A percentile compares a stretch with the other conserved stretches of the same genome.
phyloP scores from a whole-genome alignment of 345 rosid genomes.

The Brassica juncea region DNA sequence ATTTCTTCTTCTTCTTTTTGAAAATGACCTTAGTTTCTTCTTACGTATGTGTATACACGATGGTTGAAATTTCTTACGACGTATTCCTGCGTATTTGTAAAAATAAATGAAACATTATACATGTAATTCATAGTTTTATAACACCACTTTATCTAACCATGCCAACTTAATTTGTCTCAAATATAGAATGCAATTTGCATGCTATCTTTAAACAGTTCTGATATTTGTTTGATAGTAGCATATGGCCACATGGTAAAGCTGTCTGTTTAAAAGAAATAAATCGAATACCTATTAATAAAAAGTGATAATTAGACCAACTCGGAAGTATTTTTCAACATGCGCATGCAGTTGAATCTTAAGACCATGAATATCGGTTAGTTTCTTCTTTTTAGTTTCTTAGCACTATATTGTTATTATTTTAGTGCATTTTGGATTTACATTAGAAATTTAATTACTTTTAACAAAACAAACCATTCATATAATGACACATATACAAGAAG shows the following conservation, averaged over 20 bases:
- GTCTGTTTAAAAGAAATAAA: neutral
- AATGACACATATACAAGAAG: no score
- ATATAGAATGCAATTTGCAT: neutral
- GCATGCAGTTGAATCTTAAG: conserved; percentile 21
- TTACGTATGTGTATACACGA: neutral
- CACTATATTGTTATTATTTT: no score
- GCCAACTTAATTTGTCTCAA: neutral
- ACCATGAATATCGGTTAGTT: no score
- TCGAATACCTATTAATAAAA: conserved; percentile 6
- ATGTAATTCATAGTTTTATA: neutral
- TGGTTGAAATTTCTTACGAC: neutral
- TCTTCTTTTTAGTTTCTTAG: no score
- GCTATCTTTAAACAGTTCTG: neutral
- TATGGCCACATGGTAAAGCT: conserved; percentile 2
- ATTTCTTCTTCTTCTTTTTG: no score
- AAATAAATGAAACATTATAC: neutral
- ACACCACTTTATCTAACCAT: neutral
- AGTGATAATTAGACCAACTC: neutral
- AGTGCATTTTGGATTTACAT: no score
- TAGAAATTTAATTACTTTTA: no score
- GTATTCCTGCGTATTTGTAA: neutral
- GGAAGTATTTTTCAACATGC: conserved; percentile 13
- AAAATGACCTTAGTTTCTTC: conserved; percentile 11
- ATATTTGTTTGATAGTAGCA: neutral
- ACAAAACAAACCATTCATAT: no score